These are phyloP conservation scores for Didymella arachidicola DNA, from an alignment of 2,329 filamentous ascomycete species.

Conservation along the genomic window DNA sequence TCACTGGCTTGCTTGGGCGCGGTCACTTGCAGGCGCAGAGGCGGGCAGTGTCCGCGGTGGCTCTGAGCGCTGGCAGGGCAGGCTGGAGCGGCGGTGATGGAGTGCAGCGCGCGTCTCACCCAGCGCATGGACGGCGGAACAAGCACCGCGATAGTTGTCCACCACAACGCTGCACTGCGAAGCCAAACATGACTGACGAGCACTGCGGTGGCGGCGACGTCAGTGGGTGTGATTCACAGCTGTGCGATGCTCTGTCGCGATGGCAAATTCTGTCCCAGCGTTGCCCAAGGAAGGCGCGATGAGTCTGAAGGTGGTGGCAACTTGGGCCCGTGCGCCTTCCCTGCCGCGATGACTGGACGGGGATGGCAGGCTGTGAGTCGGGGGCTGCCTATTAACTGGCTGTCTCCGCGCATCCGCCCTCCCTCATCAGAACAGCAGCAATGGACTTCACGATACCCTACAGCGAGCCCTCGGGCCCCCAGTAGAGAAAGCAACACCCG, in stretches of 20 bases:
- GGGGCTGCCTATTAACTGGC: constrained; percentile 41
- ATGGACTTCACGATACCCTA: constrained; percentile 46
- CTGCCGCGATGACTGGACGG: constrained; percentile 33
- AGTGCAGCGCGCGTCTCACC: constrained; percentile 28
- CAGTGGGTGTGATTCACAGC: constrained; percentile 9
- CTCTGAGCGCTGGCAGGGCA: not conserved
- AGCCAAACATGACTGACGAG: not conserved
- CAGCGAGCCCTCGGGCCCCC: constrained; percentile 43
- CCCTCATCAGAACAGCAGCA: constrained; percentile 41
- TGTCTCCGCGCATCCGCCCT: constrained; percentile 36
- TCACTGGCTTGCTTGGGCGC: constrained; percentile 20
- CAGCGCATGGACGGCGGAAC: constrained; percentile 4
- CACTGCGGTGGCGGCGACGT: constrained; percentile 4
- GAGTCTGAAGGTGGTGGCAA: constrained; percentile 39
- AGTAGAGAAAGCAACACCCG: constrained; percentile 34
- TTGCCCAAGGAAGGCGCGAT: constrained; percentile 23
- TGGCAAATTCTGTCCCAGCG: constrained; percentile 19
- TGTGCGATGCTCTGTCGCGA: constrained; percentile 8
- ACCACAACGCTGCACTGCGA: constrained; percentile 5
- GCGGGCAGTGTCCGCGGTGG: constrained; percentile 29
- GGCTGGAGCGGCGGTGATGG: constrained; percentile 13
- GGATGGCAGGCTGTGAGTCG: constrained; percentile 24
- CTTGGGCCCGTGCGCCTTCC: constrained; percentile 26
- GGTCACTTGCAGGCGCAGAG: constrained; percentile 32
- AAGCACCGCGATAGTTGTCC: not conserved